These are phyloP conservation scores for Tylopilus subfusipes DNA, from an alignment of 768 basidiomycete genomes.

Conservation along the genomic window DNA sequence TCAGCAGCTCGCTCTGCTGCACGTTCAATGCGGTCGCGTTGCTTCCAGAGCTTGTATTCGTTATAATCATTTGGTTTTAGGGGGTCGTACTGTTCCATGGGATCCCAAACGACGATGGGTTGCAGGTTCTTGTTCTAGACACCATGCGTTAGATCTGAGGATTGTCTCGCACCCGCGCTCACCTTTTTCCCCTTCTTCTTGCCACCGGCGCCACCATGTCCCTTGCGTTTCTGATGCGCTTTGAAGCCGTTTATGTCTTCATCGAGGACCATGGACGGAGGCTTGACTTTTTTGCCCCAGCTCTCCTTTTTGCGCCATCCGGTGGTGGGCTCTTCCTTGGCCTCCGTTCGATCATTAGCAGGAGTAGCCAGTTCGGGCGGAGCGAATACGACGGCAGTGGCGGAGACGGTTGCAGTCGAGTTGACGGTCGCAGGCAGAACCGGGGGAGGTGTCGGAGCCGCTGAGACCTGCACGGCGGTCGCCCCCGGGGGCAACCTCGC, in stretches of 20 bases:
- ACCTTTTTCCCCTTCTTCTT: conserved; percentile 62
- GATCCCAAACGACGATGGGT: conserved; percentile 65
- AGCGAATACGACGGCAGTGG: conserved; percentile 67
- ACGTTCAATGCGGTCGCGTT: conserved; percentile 69
- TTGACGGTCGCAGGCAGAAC: conserved; percentile 29
- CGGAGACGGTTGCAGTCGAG: conserved; percentile 37
- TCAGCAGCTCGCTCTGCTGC: conserved; percentile 60
- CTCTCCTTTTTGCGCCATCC: conserved; percentile 49
- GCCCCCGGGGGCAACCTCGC: conserved; percentile 47
- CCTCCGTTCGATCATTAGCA: conserved; percentile 24
- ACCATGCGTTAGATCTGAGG: background rate
- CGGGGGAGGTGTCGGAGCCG: conserved; percentile 33
- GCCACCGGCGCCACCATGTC: conserved; percentile 40
- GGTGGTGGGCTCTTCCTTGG: conserved; percentile 26
- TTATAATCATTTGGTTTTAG: conserved; percentile 84
- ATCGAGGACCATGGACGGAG: conserved; percentile 86
- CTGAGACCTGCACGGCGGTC: conserved; percentile 42
- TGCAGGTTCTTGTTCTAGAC: conserved; percentile 59
- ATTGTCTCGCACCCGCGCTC: conserved; percentile 8
- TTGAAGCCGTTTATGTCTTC: conserved; percentile 87
- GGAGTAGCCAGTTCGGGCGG: conserved; percentile 53
- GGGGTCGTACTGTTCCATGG: conserved; percentile 75
- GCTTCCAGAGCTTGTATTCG: conserved; percentile 81
- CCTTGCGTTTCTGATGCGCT: conserved; percentile 49
- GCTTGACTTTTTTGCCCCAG: conserved; percentile 88